Evolutionary conservation across 768 basidiomycete genomes (phyloP).

Genomic region (Xerocomus potaroensis): DNA sequence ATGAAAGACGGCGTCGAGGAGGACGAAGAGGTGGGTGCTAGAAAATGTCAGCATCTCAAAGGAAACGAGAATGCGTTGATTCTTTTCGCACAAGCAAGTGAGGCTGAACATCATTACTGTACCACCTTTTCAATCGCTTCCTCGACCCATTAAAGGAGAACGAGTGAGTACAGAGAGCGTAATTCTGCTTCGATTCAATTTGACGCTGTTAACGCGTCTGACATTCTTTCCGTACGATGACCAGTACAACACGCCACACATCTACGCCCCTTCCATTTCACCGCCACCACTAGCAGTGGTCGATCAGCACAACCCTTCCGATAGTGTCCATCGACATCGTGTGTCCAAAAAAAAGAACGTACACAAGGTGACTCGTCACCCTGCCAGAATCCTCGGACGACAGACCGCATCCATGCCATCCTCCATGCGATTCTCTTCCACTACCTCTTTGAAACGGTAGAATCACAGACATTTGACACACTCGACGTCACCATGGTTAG

Average conservation of each 20-base stretch:
- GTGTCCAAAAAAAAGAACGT: too few relatives aligned
- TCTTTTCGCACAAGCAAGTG: neutral
- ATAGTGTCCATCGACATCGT: slow-evolving; percentile 31
- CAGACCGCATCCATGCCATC: slow-evolving; percentile 63
- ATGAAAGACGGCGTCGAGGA: slow-evolving; percentile 54
- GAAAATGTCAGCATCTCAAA: slow-evolving; percentile 1
- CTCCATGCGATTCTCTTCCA: slow-evolving; percentile 85
- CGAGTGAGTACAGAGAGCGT: slow-evolving; percentile 7
- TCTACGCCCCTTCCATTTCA: neutral
- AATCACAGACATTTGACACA: slow-evolving; percentile 72
- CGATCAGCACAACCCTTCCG: slow-evolving; percentile 27
- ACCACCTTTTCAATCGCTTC: slow-evolving; percentile 68
- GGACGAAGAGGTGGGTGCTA: slow-evolving; percentile 64
- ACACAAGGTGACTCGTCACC: too few relatives aligned
- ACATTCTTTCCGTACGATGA: too few relatives aligned
- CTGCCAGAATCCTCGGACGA: slow-evolving; percentile 74
- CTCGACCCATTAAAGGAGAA: slow-evolving; percentile 40
- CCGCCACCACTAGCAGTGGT: neutral
- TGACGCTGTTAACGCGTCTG: too few relatives aligned
- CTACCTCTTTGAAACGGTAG: slow-evolving; percentile 75
- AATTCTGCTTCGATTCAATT: slow-evolving; percentile 55
- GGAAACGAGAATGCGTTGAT: too few relatives aligned
- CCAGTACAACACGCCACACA: too few relatives aligned
- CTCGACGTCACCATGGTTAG: slow-evolving; percentile 82
- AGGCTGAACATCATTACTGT: slow-evolving; percentile 35